Percentiles rank a stretch among this genome's conserved stretches.
Conservation (phyloP, 2,329 filamentous ascomycete species). For the Thermothelomyces thermophilus region DNA sequence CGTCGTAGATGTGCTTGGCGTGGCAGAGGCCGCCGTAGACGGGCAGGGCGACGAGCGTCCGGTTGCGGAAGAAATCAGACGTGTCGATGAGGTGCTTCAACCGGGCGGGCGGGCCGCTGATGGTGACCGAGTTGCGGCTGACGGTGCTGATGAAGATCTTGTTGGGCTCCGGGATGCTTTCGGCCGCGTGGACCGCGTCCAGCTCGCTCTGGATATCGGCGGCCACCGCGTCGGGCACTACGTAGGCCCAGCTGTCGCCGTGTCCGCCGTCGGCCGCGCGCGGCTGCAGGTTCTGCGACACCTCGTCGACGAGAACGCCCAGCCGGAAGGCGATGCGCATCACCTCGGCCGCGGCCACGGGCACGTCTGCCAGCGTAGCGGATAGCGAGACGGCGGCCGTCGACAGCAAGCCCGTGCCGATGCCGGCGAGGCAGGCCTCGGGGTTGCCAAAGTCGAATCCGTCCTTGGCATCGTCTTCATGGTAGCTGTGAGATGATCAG, state of each 20-base stretch:
- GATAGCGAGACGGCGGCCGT: slow-evolving; percentile 25
- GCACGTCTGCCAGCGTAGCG: slow-evolving; percentile 32
- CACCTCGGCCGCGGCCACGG: slow-evolving; percentile 35
- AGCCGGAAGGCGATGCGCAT: slow-evolving; percentile 41
- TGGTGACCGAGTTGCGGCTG: slow-evolving; percentile 29
- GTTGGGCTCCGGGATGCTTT: slow-evolving; percentile 23
- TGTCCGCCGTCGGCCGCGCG: slow-evolving; percentile 18
- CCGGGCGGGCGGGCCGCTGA: slow-evolving; percentile 34
- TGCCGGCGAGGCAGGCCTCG: neutral
- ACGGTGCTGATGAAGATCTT: slow-evolving; percentile 38
- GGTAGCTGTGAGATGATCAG: neutral
- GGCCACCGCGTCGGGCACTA: neutral
- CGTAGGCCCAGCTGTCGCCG: slow-evolving; percentile 28
- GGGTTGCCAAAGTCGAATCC: neutral
- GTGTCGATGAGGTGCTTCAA: slow-evolving; percentile 28
- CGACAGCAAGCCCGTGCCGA: neutral
- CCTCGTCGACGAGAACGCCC: slow-evolving; percentile 36
- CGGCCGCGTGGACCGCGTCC: neutral
- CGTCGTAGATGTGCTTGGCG: slow-evolving; percentile 35
- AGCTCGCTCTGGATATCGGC: neutral
- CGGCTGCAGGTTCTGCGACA: slow-evolving; percentile 39
- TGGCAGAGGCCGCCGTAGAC: slow-evolving; percentile 36
- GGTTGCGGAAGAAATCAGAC: slow-evolving; percentile 28
- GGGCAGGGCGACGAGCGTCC: slow-evolving; percentile 25
- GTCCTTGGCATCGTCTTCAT: neutral